Conservation (phyloP, 768 basidiomycete genomes). For the Russula ochroleuca region DNA sequence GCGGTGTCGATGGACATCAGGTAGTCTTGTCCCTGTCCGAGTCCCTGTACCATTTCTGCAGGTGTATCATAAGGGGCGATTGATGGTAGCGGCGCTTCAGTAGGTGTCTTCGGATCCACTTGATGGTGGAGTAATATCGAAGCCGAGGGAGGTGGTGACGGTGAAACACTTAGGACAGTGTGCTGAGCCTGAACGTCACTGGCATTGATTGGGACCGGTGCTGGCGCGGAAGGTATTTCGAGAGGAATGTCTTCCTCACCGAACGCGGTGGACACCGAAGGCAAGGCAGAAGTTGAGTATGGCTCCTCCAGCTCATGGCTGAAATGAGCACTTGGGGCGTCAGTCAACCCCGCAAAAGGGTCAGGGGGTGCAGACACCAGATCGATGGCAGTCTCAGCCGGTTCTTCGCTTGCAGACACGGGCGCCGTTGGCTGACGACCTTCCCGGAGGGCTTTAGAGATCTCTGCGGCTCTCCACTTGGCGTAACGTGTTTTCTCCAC, state of each 20-base stretch:
- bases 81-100: background rate
- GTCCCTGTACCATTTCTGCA: background rate
- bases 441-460: conserved; percentile 92
- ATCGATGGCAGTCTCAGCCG: conserved; percentile 31
- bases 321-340: conserved; percentile 3
- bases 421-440: conserved; percentile 78
- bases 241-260: background rate
- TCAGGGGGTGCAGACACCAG: conserved; percentile 24
- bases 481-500: conserved; percentile 89
- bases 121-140: conserved; percentile 6
- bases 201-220: conserved; percentile 16
- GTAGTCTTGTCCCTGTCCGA: background rate
- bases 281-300: background rate
- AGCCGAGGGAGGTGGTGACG: conserved; percentile 6
- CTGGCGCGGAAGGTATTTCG: conserved; percentile 11
- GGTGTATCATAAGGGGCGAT: conserved; percentile 8
- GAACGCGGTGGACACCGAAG: conserved; percentile 3
- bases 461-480: conserved; percentile 97
- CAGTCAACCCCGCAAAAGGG: conserved; percentile 28
- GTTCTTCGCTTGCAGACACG: conserved; percentile 59
- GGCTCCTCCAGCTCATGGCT: conserved; percentile 3
- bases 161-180: background rate
- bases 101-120: background rate
- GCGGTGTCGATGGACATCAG: conserved; percentile 4
- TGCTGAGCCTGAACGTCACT: background rate